Conservation (phyloP, 2,329 filamentous ascomycete genomes). For the Trichophaea hybrida region DNA sequence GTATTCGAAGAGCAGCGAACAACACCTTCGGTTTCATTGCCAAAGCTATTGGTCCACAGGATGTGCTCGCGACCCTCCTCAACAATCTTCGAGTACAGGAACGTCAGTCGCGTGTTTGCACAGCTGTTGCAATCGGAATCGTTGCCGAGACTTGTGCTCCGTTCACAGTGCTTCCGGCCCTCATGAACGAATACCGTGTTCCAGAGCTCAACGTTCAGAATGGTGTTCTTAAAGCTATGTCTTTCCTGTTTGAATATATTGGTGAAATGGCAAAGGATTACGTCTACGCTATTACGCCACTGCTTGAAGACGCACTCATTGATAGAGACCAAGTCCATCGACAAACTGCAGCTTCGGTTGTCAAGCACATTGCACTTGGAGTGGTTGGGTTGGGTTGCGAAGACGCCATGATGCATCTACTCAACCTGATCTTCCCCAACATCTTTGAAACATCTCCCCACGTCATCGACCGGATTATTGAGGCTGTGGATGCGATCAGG, state of each 20-base stretch:
- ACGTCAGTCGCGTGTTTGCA: slow-evolving; percentile 95
- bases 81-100: slow-evolving; percentile 97
- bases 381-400: slow-evolving; percentile 97
- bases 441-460: slow-evolving; percentile 95
- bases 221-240: slow-evolving; percentile 89
- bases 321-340: slow-evolving; percentile 96
- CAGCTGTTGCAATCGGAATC: slow-evolving; percentile 94
- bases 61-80: slow-evolving; percentile 85
- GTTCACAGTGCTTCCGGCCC: slow-evolving; percentile 91
- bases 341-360: slow-evolving; percentile 87
- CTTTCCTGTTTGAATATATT: slow-evolving; percentile 97
- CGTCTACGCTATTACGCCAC: slow-evolving; percentile 89
- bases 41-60: slow-evolving; percentile 95
- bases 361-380: slow-evolving; percentile 93
- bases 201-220: slow-evolving; percentile 98
- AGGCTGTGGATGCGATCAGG: slow-evolving; percentile 89
- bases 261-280: slow-evolving; percentile 99
- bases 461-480: slow-evolving; percentile 94
- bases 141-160: slow-evolving; percentile 96
- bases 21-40: slow-evolving; percentile 99
- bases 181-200: slow-evolving; percentile 99
- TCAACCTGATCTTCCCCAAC: slow-evolving; percentile 92
- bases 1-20: slow-evolving; percentile 92
- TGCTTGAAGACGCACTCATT: slow-evolving; percentile 92
- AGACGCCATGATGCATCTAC: slow-evolving; percentile 93